Evolutionary conservation across 2,329 filamentous ascomycete species (phyloP), one percentile per base, ranked within the genome.

Genomic region (Rutstroemia sydowiana): DNA sequence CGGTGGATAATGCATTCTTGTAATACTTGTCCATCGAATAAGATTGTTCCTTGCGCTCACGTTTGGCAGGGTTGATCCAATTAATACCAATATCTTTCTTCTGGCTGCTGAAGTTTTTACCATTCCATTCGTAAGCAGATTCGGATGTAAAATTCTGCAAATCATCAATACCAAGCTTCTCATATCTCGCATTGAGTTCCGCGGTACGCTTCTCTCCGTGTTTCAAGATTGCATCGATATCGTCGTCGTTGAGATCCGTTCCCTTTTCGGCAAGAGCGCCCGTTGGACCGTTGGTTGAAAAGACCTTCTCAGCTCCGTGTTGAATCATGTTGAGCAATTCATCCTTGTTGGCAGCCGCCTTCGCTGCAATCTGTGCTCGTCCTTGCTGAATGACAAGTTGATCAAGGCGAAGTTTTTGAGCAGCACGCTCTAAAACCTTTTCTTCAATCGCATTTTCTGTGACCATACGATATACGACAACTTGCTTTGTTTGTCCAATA

Each of bases 21-120:
- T 97, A 98, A 72, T 98, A 98, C 69, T 96, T 95, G 68, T 98
- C 95, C 74, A 98, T 95, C 0, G 92, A 96, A 68, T 98, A 98
- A 5, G 89, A 90, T 67, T 96, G 90, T 66, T 97, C 92, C 70
- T 97, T 98, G 64, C 93, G 88, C 72, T 98, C 95, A 69, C 93
- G 91, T 76, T 98, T 98, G 14, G 92, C 84, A 2, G 93, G 95
- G 63, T 98, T 95, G 73, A 98, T 98, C 95, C 95, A 98, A 65
- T 77, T 91, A 59, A 96, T 79, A 45, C 88, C 89, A 57, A 96
- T 88, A 45, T 95, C 89, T 69, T 95, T 95, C 73, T 95, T 95
- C 66, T 85, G 81, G 53, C 87, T 88, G 48, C 90, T 88, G 68
- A 98, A 98, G 63, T 92, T 92, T 71, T 97, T 85, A 43, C 93